Evolutionary conservation across 129 eudicot species (phyloP).

Genomic region (Escallonia rubra): DNA sequence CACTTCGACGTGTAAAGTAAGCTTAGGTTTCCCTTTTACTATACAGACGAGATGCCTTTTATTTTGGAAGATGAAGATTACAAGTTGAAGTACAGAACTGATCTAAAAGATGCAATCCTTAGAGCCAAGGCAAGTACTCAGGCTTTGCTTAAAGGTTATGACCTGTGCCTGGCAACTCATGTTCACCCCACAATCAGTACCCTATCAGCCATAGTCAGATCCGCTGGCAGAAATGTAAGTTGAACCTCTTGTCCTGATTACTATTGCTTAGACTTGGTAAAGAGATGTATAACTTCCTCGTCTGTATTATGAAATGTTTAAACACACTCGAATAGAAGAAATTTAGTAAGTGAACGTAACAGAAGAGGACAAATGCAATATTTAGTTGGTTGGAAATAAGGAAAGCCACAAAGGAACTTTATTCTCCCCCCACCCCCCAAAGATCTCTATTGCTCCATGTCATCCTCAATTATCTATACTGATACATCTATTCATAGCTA

Average conservation of each 20-base stretch:
- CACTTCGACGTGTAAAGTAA: neutral
- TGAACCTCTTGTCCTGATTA: neutral
- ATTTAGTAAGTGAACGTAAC: too few species aligned
- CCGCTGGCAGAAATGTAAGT: slow-evolving; percentile 94
- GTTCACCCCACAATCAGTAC: slow-evolving; percentile 66
- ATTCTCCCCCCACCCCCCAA: too few species aligned
- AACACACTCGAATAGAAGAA: too few species aligned
- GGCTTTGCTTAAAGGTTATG: slow-evolving; percentile 65
- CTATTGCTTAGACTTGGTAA: too few species aligned
- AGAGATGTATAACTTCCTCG: too few species aligned
- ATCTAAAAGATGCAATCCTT: slow-evolving; percentile 53
- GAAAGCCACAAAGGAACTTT: too few species aligned
- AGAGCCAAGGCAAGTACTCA: slow-evolving; percentile 51
- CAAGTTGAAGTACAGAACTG: slow-evolving; percentile 43
- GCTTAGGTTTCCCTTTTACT: neutral
- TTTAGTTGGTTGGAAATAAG: too few species aligned
- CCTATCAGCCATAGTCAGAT: slow-evolving; percentile 57
- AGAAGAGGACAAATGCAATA: too few species aligned
- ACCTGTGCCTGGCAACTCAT: slow-evolving; percentile 60
- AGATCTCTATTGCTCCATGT: too few species aligned
- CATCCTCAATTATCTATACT: too few species aligned
- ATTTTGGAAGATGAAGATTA: slow-evolving; percentile 68
- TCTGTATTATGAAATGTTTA: too few species aligned
- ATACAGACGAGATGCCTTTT: slow-evolving; percentile 78
- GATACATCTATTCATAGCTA: too few species aligned